phyloP scores from a whole-genome alignment of 164 flowering plant species.

The Macadamia tetraphylla region DNA sequence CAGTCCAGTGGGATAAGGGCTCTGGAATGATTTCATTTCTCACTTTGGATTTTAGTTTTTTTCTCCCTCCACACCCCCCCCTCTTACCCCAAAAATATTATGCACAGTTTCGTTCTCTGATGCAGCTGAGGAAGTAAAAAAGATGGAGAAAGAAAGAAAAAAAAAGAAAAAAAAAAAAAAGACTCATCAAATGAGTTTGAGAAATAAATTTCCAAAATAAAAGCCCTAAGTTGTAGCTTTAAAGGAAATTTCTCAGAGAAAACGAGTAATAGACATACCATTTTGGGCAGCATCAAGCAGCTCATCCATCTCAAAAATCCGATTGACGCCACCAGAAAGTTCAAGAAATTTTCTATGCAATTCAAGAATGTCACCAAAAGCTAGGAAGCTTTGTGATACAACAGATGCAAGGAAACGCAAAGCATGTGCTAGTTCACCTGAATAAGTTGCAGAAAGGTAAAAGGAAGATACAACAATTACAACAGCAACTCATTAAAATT shows the following conservation, averaged over 20 bases:
- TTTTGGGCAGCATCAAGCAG: constrained; percentile 76
- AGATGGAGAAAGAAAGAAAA: too few relatives aligned
- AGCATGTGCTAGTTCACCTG: constrained; percentile 98
- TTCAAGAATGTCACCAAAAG: constrained; percentile 98
- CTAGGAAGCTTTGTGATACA: constrained; percentile 98
- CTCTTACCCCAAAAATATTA: too few relatives aligned
- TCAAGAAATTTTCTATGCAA: constrained; percentile 73
- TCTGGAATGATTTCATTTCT: too few relatives aligned
- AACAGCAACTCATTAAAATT: not conserved
- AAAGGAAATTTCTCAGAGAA: not conserved
- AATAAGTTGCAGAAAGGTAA: constrained; percentile 3
- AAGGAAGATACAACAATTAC: not conserved
- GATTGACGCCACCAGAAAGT: constrained; percentile 90
- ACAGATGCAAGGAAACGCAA: constrained; percentile 95
- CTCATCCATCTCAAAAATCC: constrained; percentile 96
- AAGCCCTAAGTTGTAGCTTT: not conserved
- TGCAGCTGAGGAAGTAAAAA: too few relatives aligned
- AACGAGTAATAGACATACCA: constrained; percentile 34
- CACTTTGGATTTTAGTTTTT: too few relatives aligned
- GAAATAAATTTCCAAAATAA: not conserved
- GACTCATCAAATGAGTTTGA: too few relatives aligned
- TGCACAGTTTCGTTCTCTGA: too few relatives aligned
- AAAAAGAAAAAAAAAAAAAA: too few relatives aligned
- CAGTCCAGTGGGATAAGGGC: too few relatives aligned
- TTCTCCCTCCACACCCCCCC: too few relatives aligned